Evolutionary conservation across 345 rosid genomes (phyloP), one percentile per base, ranked within the genome.

Genomic region (Fremontodendron californicum): DNA sequence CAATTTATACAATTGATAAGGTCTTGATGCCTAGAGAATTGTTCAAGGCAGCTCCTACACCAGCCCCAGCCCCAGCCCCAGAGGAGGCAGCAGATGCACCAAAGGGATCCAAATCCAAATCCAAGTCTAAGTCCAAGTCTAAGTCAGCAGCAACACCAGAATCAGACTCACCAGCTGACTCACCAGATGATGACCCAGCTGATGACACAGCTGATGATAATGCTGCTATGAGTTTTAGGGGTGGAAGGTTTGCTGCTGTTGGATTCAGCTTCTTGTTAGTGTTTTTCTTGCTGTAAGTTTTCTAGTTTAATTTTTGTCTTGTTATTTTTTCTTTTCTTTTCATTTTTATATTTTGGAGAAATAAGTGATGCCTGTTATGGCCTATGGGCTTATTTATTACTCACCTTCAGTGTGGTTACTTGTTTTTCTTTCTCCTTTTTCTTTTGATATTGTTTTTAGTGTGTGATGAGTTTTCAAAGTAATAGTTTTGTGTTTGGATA

Each of bases 1-100:
- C 94, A 42, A 85, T 96, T 3, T 92, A 89, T 61, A 83, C 92
- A 0, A 84, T 87, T 0, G 89, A 92, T 71, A 89, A 90, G 87
- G 97, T 93, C 52, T 82, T 96, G 81, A 43, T 92, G 82, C 95
- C 99, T 25, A 82, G 63, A 21, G 99, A 96, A 85, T 77, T 96
- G 81, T 96, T 91, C 80, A 89, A 91, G 78, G 87, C 80, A 12
- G 90, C 94, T 0, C 89, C 86, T 37, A 82, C 93, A 21, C 97
- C 91, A 0, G 88, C 94, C 0, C 94, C 97, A 0, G 89, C 97
- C 37, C 91, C 95, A 0, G 92, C 93, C 9, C 97, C 98, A 0
- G 93, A 85, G 11, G 78, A 78, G 83, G 89, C 75, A 0, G 96
- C 94, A 0, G 89, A 90, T 64, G 81, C 97, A 2, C 98, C 98